These are phyloP conservation scores for Boletus smithii DNA, from an alignment of 1,284 basidiomycete genomes.

Conservation along the genomic window DNA sequence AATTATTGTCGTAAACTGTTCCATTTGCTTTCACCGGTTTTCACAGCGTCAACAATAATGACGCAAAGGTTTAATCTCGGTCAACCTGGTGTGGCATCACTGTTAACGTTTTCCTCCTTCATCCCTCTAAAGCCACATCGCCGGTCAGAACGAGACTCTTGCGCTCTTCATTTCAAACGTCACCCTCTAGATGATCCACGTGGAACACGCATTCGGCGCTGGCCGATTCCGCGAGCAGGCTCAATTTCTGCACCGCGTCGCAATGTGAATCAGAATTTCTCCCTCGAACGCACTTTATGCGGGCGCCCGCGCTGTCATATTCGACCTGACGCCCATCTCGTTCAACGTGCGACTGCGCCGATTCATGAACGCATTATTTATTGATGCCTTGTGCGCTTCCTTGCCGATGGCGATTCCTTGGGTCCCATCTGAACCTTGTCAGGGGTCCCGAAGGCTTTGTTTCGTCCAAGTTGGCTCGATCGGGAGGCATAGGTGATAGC, in stretches of 20 bases:
- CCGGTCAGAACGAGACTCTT: constrained; percentile 16
- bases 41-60: constrained; percentile 16
- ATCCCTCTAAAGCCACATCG: constrained; percentile 16
- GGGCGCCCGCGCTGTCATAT: constrained; percentile 3
- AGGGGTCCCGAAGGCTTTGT: too few relatives aligned
- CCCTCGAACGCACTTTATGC: constrained; percentile 5
- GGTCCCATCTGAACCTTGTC: not conserved
- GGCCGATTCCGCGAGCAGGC: constrained; percentile 5
- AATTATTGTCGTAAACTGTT: constrained; percentile 22
- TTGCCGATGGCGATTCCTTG: not conserved
- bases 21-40: constrained; percentile 5
- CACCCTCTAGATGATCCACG: too few relatives aligned
- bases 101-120: not conserved
- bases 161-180: too few relatives aligned
- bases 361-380: constrained; percentile 11
- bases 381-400: not conserved
- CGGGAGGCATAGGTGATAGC: too few relatives aligned
- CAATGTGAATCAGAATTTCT: constrained; percentile 4
- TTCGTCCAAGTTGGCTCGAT: too few relatives aligned
- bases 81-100: not conserved
- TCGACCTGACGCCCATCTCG: constrained; percentile 21
- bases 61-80: constrained; percentile 8
- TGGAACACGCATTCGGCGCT: not conserved
- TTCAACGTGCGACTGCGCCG: constrained; percentile 6
- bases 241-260: not conserved